phyloP scores from a whole-genome alignment of 1,139 yeast species.

The Yamadazyma jaroonii region DNA sequence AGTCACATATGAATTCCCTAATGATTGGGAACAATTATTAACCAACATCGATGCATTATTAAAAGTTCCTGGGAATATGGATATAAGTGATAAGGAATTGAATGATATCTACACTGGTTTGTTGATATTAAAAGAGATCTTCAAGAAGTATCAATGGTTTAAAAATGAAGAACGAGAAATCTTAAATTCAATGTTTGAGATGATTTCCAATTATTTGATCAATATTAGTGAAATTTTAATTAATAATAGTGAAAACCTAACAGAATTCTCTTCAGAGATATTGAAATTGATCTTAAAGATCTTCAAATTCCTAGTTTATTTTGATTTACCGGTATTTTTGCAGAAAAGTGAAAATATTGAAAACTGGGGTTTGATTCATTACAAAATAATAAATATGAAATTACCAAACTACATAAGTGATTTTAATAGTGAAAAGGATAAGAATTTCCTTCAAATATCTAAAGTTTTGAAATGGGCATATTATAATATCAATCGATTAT shows the following conservation, averaged over 20 bases:
- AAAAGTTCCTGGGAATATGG: slow-evolving; percentile 1
- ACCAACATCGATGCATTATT: slow-evolving; percentile 59
- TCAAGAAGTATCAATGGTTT: slow-evolving; percentile 76
- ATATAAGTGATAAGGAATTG: slow-evolving; percentile 40
- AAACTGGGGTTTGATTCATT: slow-evolving; percentile 79
- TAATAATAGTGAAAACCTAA: slow-evolving; percentile 31
- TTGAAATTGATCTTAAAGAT: slow-evolving; percentile 71
- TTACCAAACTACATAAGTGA: slow-evolving; percentile 48
- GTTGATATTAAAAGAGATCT: slow-evolving; percentile 69
- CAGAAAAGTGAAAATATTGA: slow-evolving; percentile 58
- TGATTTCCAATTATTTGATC: slow-evolving; percentile 69
- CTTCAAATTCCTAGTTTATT: slow-evolving; percentile 79
- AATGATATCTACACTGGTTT: slow-evolving; percentile 73
- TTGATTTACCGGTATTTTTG: slow-evolving; percentile 70
- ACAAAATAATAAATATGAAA: slow-evolving; percentile 59
- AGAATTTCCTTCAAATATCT: slow-evolving; percentile 36
- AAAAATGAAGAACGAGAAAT: slow-evolving; percentile 55
- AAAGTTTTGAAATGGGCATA: slow-evolving; percentile 92
- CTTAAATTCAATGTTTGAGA: slow-evolving; percentile 58
- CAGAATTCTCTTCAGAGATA: slow-evolving; percentile 66
- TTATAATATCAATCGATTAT: slow-evolving; percentile 74
- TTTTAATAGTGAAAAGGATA: slow-evolving; percentile 29
- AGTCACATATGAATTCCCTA: slow-evolving; percentile 67
- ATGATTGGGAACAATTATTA: slow-evolving; percentile 66
- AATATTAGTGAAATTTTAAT: slow-evolving; percentile 61